phyloP scores from a whole-genome alignment of 306 rosid species.

The Vigna unguiculata region DNA sequence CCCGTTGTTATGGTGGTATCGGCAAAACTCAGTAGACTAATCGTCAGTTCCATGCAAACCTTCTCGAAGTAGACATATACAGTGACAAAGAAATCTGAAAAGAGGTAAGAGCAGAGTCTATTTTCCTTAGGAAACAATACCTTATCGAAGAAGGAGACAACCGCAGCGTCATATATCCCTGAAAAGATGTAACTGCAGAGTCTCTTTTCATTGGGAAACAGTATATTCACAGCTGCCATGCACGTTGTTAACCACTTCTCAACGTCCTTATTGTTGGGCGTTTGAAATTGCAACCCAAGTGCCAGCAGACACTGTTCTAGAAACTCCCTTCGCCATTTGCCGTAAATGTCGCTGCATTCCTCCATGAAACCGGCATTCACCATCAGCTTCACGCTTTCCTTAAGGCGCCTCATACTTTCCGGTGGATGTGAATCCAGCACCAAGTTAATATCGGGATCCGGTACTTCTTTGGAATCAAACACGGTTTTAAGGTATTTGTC shows the following conservation, averaged over 20 bases:
- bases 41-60: neutral
- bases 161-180: accelerated
- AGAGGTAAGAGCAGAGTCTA: too few species aligned
- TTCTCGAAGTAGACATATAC: neutral
- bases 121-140: too few species aligned
- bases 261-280: neutral
- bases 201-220: neutral
- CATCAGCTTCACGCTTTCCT: neutral
- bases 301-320: neutral
- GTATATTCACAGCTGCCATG: neutral
- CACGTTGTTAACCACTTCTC: neutral
- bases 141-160: too few species aligned
- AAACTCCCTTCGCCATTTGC: neutral
- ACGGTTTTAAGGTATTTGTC: neutral
- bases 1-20: neutral
- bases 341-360: neutral
- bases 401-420: neutral
- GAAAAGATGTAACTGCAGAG: neutral
- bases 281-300: neutral
- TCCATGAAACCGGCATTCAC: neutral
- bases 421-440: neutral
- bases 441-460: neutral
- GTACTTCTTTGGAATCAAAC: neutral
- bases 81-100: too few species aligned
- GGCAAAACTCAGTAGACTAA: neutral